Evolutionary conservation across 768 basidiomycete species (phyloP), one percentile per base, ranked within the genome.

Genomic region (Mycena leptocephala): DNA sequence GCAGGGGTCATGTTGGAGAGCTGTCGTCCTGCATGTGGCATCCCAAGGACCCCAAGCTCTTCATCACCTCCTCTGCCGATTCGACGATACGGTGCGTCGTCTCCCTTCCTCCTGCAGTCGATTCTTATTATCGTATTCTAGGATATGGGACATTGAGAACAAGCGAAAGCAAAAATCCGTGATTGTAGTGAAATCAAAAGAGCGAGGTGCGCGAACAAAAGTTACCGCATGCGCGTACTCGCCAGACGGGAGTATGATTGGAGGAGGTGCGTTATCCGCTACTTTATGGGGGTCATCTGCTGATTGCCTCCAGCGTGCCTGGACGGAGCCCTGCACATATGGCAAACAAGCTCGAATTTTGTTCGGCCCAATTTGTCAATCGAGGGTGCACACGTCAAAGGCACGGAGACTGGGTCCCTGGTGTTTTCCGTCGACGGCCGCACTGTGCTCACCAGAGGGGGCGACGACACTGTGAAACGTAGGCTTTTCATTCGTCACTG

Each of bases 381-480:
- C 58, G 97, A 99, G 82, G 93, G 91, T 43, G 98, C 98, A 6
- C 98, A 99, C 82, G 85, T 85, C 37, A 98, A 96, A 84, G 93
- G 91, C 43, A 95, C 94, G 0, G 96, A 97, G 80, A 96, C 94
- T 2, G 96, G 97, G 8, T 95, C 96, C 0, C 81, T 99, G 56
- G 91, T 92, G 16, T 99, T 98, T 83, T 96, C 96, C 11, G 90
- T 97, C 62, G 98, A 99, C 81, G 95, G 95, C 2, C 89, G 90
- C 74, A 95, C 95, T 26, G 85, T 99, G 37, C 89, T 97, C 72
- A 97, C 96, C 8, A 89, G 98, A 80, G 97, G 98, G 48, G 96
- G 95, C 1, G 98, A 99, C 86, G 95, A 97, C 82, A 98, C 97
- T 2, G 94, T 99, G 70, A 99, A 99, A 86, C 84, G 98, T 98